These are phyloP conservation scores for Pachysandra terminalis DNA, from an alignment of 164 flowering plant genomes.

Conservation along the genomic window DNA sequence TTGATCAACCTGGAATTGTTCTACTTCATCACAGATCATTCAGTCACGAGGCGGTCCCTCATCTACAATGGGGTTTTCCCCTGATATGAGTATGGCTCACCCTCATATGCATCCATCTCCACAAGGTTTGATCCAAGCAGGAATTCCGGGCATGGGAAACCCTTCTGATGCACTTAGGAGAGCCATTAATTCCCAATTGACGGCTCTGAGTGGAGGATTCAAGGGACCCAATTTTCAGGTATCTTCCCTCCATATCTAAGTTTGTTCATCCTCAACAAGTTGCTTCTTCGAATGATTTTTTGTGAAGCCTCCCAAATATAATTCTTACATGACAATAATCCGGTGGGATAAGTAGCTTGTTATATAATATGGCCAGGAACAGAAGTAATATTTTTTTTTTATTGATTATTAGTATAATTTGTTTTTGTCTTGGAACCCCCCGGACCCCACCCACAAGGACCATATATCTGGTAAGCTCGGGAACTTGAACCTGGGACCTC, in stretches of 20 bases:
- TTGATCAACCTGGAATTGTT: neutral
- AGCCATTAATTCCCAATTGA: constrained; percentile 46
- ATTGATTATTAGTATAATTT: no score
- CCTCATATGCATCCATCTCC: constrained; percentile 55
- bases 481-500: no score
- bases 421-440: no score
- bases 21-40: constrained; percentile 41
- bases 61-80: constrained; percentile 48
- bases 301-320: neutral
- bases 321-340: neutral
- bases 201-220: constrained; percentile 45
- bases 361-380: neutral
- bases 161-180: constrained; percentile 51
- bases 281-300: neutral
- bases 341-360: neutral
- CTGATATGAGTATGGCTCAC: constrained; percentile 46
- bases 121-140: constrained; percentile 42
- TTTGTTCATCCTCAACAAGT: neutral
- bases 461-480: no score
- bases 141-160: constrained; percentile 42
- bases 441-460: no score
- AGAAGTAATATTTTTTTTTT: no score
- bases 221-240: constrained; percentile 64
- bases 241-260: neutral
- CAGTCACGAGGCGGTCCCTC: constrained; percentile 55